phyloP scores from a whole-genome alignment of 2,329 filamentous ascomycete genomes.

The Akanthomyces muscarius region DNA sequence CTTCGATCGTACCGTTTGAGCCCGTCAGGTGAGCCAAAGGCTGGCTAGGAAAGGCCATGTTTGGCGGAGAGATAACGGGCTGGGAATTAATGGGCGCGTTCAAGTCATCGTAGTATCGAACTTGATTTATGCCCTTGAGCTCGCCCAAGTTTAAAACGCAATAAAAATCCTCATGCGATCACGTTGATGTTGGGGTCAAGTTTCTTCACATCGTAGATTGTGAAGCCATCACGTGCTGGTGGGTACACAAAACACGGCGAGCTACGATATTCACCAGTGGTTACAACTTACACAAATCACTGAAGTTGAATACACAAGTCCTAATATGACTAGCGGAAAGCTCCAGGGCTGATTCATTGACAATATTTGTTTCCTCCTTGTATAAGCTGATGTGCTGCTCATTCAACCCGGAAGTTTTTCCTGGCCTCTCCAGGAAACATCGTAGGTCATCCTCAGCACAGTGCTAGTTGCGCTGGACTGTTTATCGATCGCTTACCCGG shows the following conservation, averaged over 20 bases:
- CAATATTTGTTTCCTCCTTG: too few species aligned
- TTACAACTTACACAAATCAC: neutral
- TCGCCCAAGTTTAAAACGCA: neutral
- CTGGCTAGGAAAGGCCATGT: constrained; percentile 44
- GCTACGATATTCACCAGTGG: neutral
- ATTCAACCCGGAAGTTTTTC: too few species aligned
- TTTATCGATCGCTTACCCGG: too few species aligned
- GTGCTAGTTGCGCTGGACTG: too few species aligned
- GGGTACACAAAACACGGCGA: neutral
- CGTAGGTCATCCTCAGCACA: too few species aligned
- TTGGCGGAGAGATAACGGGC: neutral
- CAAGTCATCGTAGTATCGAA: neutral
- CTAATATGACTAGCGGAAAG: too few species aligned
- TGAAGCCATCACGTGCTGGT: constrained; percentile 15
- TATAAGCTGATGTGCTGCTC: too few species aligned
- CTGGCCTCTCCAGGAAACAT: too few species aligned
- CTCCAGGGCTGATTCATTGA: too few species aligned
- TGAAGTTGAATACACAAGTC: too few species aligned
- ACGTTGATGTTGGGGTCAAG: neutral
- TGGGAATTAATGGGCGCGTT: neutral
- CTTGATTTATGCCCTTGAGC: too few species aligned
- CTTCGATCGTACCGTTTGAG: constrained; percentile 47
- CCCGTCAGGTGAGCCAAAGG: constrained; percentile 54
- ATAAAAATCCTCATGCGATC: neutral
- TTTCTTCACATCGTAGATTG: neutral